Conservation (phyloP, 1,139 yeast genomes). For the Geotrichum bryndzae region DNA sequence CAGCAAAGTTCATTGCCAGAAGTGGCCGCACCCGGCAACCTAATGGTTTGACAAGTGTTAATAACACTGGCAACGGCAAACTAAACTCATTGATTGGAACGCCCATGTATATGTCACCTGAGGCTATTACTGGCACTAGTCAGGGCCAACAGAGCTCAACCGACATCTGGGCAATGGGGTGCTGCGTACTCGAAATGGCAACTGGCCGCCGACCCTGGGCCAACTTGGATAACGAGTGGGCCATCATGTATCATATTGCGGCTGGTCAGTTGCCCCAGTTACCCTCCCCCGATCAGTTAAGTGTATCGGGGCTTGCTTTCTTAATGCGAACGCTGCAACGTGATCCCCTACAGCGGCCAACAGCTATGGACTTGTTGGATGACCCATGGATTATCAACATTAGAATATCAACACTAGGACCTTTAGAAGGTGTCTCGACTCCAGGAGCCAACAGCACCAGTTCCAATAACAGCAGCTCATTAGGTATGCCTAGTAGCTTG, state of each 20-base stretch:
- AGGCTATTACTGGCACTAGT: slow-evolving; percentile 76
- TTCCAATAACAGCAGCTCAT: neutral
- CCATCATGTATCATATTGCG: slow-evolving; percentile 96
- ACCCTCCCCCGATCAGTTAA: slow-evolving; percentile 72
- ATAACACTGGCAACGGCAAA: slow-evolving; percentile 26
- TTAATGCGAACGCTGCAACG: slow-evolving; percentile 72
- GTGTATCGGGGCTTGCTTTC: slow-evolving; percentile 66
- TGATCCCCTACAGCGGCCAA: slow-evolving; percentile 72
- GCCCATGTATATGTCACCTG: slow-evolving; percentile 99
- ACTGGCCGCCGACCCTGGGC: slow-evolving; percentile 57
- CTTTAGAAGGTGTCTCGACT: slow-evolving; percentile 3
- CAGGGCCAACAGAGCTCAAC: slow-evolving; percentile 65
- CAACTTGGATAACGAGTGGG: slow-evolving; percentile 93
- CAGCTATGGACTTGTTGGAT: slow-evolving; percentile 75
- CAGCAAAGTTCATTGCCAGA: slow-evolving; percentile 88
- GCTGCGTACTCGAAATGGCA: slow-evolving; percentile 91
- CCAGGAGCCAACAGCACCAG: neutral
- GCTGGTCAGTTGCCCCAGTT: slow-evolving; percentile 89
- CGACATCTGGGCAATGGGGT: slow-evolving; percentile 68
- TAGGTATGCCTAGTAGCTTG: neutral
- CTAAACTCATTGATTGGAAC: slow-evolving; percentile 75
- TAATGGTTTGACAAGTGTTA: slow-evolving; percentile 11
- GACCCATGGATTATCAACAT: slow-evolving; percentile 68
- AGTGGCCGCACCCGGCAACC: slow-evolving; percentile 44
- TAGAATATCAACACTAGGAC: slow-evolving; percentile 12